Evolutionary conservation across 2,329 filamentous ascomycete species (phyloP).

Genomic region (Paecilomyces sp.): DNA sequence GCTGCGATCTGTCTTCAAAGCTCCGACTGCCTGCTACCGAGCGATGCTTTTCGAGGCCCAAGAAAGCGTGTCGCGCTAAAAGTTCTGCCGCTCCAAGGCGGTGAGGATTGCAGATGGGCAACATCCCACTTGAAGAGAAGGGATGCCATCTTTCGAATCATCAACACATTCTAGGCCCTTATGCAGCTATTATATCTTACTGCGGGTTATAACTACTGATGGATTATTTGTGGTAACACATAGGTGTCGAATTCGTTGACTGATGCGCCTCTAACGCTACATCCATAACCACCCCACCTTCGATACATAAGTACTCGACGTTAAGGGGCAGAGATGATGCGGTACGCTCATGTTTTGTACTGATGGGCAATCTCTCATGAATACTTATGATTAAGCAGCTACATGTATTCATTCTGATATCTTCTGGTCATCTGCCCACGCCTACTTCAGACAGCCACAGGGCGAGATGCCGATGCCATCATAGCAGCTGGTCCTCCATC

Average conservation of each 20-base stretch:
- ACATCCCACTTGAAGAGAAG: slow-evolving; percentile 34
- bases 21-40: slow-evolving; percentile 17
- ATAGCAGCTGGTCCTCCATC: neutral
- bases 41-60: slow-evolving; percentile 11
- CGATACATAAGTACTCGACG: neutral
- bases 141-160: slow-evolving; percentile 26
- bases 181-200: no score
- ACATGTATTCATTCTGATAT: no score
- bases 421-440: no score
- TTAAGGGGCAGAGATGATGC: no score
- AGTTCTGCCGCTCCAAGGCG: slow-evolving; percentile 37
- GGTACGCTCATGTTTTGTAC: no score
- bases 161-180: neutral
- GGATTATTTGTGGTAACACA: neutral
- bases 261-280: neutral
- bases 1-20: slow-evolving; percentile 3
- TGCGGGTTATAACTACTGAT: no score
- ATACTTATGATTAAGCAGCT: no score
- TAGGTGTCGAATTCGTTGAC: neutral
- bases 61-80: slow-evolving; percentile 23
- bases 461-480: neutral
- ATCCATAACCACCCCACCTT: neutral
- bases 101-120: slow-evolving; percentile 20
- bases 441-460: neutral
- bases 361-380: no score